Evolutionary conservation across 108 stramenopile genomes (phyloP), one percentile per base, ranked within the genome.

Genomic region (Bacterosira constricta): DNA sequence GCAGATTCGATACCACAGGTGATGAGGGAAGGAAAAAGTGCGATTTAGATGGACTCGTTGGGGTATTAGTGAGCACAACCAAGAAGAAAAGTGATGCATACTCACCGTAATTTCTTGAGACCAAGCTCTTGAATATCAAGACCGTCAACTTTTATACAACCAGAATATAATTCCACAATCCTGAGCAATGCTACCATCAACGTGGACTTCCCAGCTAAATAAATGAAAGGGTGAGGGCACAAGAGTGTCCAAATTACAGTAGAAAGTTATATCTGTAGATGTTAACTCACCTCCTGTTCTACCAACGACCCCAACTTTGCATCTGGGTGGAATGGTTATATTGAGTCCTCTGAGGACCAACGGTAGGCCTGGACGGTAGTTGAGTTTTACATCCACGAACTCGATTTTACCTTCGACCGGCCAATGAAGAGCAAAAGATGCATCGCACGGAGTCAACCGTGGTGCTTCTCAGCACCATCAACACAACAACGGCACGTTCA

Each of bases 281-380:
- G n/a, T n/a, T n/a, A n/a, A n/a, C n/a, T n/a, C n/a, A n/a, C n/a
- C n/a, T n/a, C 90, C 91, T 10, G 92, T 95, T 23, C 91, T 62
- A 13, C 94, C 96, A 1, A 89, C 93, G 38, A 98, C 83, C 17
- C 95, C 93, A 26, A 96, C 87, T 64, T 92, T 96, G 11, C 66
- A 47, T 44, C 84, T 75, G 1, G 77, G 81, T 3, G 88, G 93
- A 54, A 96, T 90, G 27, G 46, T 31, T 2, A 97, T 65, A 35
- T 82, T 69, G 0, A 98, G 69, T 20, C 92, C 94, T 69, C 93
- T 97, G 54, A 98, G 70, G 21, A 96, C 96, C n/a, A 97, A 73
- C 37, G 95, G 96, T 34, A 90, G 77, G 11, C 79, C 89, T 13
- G 86, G 79, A 32, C 96, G 80, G 64, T 98, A 98, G 17, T 95